These are phyloP conservation scores for Alloascoidea hylecoeti DNA, from an alignment of 805 yeast species.

Conservation along the genomic window DNA sequence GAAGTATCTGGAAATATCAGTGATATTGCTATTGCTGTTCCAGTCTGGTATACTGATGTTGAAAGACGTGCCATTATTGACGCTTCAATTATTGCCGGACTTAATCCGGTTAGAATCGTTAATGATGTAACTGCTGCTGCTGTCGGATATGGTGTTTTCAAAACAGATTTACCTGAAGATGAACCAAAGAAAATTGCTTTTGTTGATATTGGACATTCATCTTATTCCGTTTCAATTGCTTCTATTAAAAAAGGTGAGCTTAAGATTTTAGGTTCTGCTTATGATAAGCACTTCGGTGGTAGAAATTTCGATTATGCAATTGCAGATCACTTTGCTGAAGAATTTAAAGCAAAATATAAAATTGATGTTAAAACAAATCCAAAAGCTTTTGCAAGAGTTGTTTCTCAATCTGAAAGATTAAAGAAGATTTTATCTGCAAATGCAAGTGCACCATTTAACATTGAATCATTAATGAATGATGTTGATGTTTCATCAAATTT, in stretches of 20 bases:
- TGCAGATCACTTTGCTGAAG: slow-evolving; percentile 89
- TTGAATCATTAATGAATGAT: slow-evolving; percentile 96
- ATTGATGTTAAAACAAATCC: slow-evolving; percentile 85
- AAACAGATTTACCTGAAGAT: slow-evolving; percentile 91
- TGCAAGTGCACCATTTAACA: slow-evolving; percentile 83
- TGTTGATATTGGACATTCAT: slow-evolving; percentile 94
- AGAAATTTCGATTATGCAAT: slow-evolving; percentile 91
- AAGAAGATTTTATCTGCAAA: slow-evolving; percentile 97
- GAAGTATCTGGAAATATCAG: slow-evolving; percentile 74
- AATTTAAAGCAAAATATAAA: slow-evolving; percentile 84
- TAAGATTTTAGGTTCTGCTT: slow-evolving; percentile 83
- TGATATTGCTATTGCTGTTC: slow-evolving; percentile 91
- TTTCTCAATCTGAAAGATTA: slow-evolving; percentile 82
- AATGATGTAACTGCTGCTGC: slow-evolving; percentile 98
- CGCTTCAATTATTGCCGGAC: slow-evolving; percentile 90
- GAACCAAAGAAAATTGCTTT: slow-evolving; percentile 83
- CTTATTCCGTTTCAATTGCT: slow-evolving; percentile 81
- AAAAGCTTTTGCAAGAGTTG: slow-evolving; percentile 89
- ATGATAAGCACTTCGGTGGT: slow-evolving; percentile 96
- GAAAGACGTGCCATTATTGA: slow-evolving; percentile 95
- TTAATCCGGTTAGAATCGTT: slow-evolving; percentile 96
- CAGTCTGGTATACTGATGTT: slow-evolving; percentile 92
- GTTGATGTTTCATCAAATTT: slow-evolving; percentile 85
- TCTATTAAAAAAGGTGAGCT: slow-evolving; percentile 94
- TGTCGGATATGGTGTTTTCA: slow-evolving; percentile 98